Percentiles rank a stretch among this genome's conserved stretches.
phyloP scores from a whole-genome alignment of 768 basidiomycete species.

The Suillus brevipes region DNA sequence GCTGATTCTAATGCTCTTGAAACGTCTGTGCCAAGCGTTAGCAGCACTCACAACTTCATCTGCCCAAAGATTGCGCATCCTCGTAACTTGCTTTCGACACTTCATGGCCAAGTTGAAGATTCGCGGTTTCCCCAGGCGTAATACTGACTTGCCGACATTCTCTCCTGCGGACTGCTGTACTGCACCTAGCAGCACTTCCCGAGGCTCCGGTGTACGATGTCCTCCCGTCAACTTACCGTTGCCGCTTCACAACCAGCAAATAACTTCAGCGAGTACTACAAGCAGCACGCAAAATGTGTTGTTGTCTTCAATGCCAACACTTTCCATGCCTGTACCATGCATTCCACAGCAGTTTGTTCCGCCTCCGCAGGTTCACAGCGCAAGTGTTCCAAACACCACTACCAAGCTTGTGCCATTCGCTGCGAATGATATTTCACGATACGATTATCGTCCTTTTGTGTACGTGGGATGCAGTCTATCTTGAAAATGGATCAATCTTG shows the following conservation, averaged over 20 bases:
- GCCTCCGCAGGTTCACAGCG: too few species aligned
- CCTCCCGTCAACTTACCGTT: background rate
- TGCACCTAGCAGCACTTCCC: background rate
- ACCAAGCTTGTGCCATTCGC: background rate
- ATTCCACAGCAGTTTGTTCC: background rate
- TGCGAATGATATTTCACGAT: background rate
- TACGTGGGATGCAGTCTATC: background rate
- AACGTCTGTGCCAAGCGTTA: background rate
- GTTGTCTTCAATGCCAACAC: background rate
- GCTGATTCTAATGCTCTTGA: background rate
- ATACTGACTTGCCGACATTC: background rate
- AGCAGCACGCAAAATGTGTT: background rate
- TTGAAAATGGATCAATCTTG: background rate
- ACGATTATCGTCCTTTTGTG: background rate
- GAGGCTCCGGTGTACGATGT: background rate
- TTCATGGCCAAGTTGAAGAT: background rate
- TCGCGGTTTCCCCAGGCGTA: background rate
- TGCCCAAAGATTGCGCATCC: background rate
- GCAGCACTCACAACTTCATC: background rate
- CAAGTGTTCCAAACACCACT: background rate
- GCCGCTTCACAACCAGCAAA: background rate
- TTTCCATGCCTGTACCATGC: background rate
- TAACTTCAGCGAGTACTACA: background rate
- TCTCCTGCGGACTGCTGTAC: background rate
- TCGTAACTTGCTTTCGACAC: background rate